Percentiles rank a stretch among this genome's conserved stretches.
These are phyloP conservation scores for Fusarium sublunatum DNA, from an alignment of 2,329 filamentous ascomycete species.

Conservation along the genomic window DNA sequence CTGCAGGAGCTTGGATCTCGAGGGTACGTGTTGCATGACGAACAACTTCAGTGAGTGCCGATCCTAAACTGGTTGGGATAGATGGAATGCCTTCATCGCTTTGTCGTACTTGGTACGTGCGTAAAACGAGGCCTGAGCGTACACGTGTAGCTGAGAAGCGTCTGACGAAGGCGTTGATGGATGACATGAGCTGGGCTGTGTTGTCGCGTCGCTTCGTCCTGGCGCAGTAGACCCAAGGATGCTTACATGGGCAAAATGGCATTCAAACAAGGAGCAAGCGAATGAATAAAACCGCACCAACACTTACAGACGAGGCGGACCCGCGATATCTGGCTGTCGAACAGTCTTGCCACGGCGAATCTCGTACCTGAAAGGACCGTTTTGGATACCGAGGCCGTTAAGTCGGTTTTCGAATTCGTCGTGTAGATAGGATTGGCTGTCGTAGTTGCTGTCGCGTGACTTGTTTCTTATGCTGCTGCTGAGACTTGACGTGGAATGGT, in stretches of 20 bases:
- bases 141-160: conserved; percentile 10
- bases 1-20: conserved; percentile 11
- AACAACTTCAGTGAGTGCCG: conserved; percentile 17
- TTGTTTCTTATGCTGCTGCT: conserved; percentile 27
- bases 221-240: conserved; percentile 8
- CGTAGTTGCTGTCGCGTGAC: conserved; percentile 27
- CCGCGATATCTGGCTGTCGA: conserved; percentile 39
- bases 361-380: conserved; percentile 47
- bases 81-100: conserved; percentile 17
- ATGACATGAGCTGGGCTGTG: conserved; percentile 13
- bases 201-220: conserved; percentile 3
- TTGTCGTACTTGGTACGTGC: conserved; percentile 17
- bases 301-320: conserved; percentile 48
- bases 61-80: conserved; percentile 3
- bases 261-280: conserved; percentile 3
- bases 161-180: conserved; percentile 12
- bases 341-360: conserved; percentile 50
- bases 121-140: conserved; percentile 8
- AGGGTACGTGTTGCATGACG: conserved; percentile 24
- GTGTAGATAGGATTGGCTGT: conserved; percentile 35
- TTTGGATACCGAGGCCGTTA: conserved; percentile 46
- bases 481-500: conserved; percentile 28
- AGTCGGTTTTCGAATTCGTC: conserved; percentile 46
- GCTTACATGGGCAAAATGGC: conserved; percentile 2
- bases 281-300: conserved; percentile 16